Conservation (phyloP, 2,329 filamentous ascomycete genomes). For the Ceratocystis colombiana region DNA sequence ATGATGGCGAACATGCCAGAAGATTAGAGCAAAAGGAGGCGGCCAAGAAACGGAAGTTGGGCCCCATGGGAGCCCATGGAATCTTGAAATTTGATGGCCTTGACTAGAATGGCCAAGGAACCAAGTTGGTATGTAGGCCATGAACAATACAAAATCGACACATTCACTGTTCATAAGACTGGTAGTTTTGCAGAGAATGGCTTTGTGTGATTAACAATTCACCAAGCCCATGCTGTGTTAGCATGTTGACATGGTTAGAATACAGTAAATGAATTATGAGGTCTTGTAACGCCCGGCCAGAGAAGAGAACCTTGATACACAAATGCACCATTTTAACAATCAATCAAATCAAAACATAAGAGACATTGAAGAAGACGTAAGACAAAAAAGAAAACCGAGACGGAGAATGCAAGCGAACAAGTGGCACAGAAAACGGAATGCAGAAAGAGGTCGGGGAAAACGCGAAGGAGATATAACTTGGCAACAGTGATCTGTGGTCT, state of each 20-base stretch:
- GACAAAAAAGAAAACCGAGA: constrained; percentile 14
- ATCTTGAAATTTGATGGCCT: constrained; percentile 43
- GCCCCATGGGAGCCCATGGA: constrained; percentile 43
- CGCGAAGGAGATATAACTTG: not conserved
- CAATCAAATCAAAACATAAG: not conserved
- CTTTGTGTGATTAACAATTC: too few species aligned
- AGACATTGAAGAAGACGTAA: constrained; percentile 1
- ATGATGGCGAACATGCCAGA: constrained; percentile 13
- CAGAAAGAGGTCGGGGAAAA: not conserved
- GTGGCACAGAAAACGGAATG: not conserved
- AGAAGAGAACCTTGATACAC: not conserved
- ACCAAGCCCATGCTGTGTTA: too few species aligned
- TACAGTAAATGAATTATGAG: not conserved
- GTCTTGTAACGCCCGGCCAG: not conserved
- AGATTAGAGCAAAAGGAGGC: constrained; percentile 28
- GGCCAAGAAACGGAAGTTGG: constrained; percentile 37
- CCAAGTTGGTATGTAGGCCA: not conserved
- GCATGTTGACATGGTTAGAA: too few species aligned
- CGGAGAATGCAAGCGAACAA: not conserved
- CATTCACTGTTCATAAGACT: not conserved
- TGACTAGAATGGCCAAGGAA: constrained; percentile 31
- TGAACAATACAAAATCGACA: too few species aligned
- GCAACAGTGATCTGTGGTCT: not conserved
- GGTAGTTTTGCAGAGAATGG: too few species aligned
- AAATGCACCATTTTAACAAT: not conserved